These are phyloP conservation scores for Graphilbum ipis-grandicollis DNA, from an alignment of 2,329 filamentous ascomycete species.

Conservation along the genomic window DNA sequence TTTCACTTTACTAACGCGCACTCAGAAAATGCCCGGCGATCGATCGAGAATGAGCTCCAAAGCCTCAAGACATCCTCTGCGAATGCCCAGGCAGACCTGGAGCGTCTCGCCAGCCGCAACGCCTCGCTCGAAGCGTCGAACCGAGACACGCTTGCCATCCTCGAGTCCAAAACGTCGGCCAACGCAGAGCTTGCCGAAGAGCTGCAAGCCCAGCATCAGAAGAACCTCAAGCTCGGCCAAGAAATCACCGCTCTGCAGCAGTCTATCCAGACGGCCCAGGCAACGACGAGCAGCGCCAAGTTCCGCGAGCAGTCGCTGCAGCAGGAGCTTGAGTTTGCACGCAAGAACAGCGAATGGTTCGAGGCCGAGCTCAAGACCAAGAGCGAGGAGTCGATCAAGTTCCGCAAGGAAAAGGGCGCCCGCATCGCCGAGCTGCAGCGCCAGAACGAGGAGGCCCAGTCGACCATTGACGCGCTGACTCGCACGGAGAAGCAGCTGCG, in stretches of 20 bases:
- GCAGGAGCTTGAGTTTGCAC: slow-evolving; percentile 77
- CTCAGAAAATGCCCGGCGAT: slow-evolving; percentile 57
- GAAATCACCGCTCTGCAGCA: slow-evolving; percentile 73
- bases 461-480: slow-evolving; percentile 59
- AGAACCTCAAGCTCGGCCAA: slow-evolving; percentile 66
- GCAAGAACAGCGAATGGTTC: slow-evolving; percentile 85
- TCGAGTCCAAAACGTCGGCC: slow-evolving; percentile 76
- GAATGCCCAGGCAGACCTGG: slow-evolving; percentile 57
- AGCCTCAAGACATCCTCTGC: slow-evolving; percentile 57
- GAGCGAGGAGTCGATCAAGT: slow-evolving; percentile 70
- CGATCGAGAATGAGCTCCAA: slow-evolving; percentile 68
- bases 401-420: slow-evolving; percentile 85
- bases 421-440: slow-evolving; percentile 79
- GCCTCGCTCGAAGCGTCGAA: slow-evolving; percentile 79
- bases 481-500: slow-evolving; percentile 68
- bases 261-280: slow-evolving; percentile 64
- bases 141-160: slow-evolving; percentile 71
- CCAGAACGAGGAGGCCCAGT: slow-evolving; percentile 68
- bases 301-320: slow-evolving; percentile 82
- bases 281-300: slow-evolving; percentile 62
- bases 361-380: slow-evolving; percentile 86
- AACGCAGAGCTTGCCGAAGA: slow-evolving; percentile 78
- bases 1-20: slow-evolving; percentile 1
- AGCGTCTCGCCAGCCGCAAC: slow-evolving; percentile 66
- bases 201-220: slow-evolving; percentile 74